Evolutionary conservation across 257 asterid species (phyloP), one percentile per base, ranked within the genome.

Genomic region (Haberlea rhodopensis): DNA sequence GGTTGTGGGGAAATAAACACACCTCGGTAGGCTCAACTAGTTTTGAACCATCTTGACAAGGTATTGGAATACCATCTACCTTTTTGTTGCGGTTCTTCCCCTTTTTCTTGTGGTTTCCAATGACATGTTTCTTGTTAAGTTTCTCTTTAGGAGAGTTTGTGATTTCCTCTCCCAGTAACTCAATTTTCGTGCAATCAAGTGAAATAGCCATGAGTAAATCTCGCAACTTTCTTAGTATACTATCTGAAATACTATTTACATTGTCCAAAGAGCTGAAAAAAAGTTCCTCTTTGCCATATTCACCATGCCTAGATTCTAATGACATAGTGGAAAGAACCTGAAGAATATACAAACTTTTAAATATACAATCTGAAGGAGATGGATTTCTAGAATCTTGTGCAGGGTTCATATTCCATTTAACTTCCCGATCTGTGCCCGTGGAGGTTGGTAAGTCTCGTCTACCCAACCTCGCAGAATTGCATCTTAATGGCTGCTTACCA

Each of bases 121-220:
- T 54, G 68, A 66, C 84, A 70, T 69, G 74, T 81, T 78, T 86
- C 77, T 84, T 96, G 72, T 81, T 85, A 43, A 65, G 75, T 69
- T 82, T 86, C 74, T 75, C 79, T 53, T 67, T 55, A 24, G 63
- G 61, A 63, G 86, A 63, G 13, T 77, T 81, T 64, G 31, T 46
- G 67, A 62, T 76, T 73, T 81, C 96, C 60, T 84, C 97, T 62
- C 77, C 91, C 21, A 94, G 86, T 69, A 94, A 82, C 88, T 94
- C 99, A 72, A 78, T 60, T 76, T 85, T 94, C 61, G 99, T 87
- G 75, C 90, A 94, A 78, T 94, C 96, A 67, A 87, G 96, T 1
- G 97, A 94, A 76, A 90, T 66, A 76, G 77, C 79, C 94, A 90
- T 82, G 65, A 94, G 88, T 53, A 87, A 57, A 51, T 80, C 97